Evolutionary conservation across 257 asterid species (phyloP).

Genomic region (Solanum pinnatisectum): DNA sequence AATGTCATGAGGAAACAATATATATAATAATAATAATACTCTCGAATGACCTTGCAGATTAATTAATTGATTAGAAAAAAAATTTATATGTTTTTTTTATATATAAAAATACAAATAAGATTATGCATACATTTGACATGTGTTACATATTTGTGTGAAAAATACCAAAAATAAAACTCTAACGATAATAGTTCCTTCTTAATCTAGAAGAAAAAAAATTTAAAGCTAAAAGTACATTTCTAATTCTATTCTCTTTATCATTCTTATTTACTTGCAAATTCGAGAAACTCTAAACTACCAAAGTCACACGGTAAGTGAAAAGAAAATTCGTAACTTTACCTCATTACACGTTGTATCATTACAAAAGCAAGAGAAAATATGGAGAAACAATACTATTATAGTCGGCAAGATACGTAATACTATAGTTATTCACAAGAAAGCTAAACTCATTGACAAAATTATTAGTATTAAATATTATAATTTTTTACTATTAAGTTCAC

Average conservation of each 20-base stretch:
- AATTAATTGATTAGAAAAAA: neutral
- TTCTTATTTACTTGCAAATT: neutral
- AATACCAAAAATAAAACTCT: neutral
- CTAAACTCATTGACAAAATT: neutral
- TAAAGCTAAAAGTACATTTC: neutral
- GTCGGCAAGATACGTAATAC: neutral
- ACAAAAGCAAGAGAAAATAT: neutral
- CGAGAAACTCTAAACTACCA: neutral
- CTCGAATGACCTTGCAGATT: too few relatives aligned
- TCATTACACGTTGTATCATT: neutral
- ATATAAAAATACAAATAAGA: neutral
- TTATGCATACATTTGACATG: neutral
- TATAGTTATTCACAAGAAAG: neutral
- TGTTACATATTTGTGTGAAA: neutral
- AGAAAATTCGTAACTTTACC: neutral
- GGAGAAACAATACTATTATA: neutral
- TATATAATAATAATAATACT: too few relatives aligned
- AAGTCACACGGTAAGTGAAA: neutral
- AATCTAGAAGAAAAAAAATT: too few relatives aligned
- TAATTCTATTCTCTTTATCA: neutral
- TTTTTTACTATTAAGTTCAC: neutral
- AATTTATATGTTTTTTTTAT: neutral
- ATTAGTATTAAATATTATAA: too few relatives aligned
- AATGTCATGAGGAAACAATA: too few relatives aligned
- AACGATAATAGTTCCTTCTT: neutral